Evolutionary conservation across 2,329 filamentous ascomycete species (phyloP), one percentile per base, ranked within the genome.

Genomic region (Escovopsis weberi): DNA sequence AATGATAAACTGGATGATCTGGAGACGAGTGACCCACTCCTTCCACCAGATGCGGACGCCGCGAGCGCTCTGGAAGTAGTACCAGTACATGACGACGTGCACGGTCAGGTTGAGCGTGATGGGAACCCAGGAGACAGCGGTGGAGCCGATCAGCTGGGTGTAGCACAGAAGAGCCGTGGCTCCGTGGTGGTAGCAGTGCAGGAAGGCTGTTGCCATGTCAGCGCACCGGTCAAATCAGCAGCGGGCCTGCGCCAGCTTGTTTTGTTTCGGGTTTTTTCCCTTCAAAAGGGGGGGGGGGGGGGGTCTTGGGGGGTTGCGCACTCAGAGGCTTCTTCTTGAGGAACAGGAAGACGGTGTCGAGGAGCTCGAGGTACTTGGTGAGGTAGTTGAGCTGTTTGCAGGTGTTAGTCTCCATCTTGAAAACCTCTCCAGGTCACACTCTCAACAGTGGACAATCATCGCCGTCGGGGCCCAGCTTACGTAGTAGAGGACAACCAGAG

Each of bases 1-100:
- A 63, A 96, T 89, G 62, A 96, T 76, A 69, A 96, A 96, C 64
- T 96, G 89, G 56, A 85, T 78, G 65, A 96, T 96, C 68, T 96
- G 89, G 59, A 95, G 82, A 59, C 88, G 85, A 55, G 89, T 96
- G 61, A 96, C 93, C 82, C 89, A 96, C 69, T 95, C 86, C 82
- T 96, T 96, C 89, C 89, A 96, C 88, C 88, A 95, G 67, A 95
- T 91, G 58, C 81, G 82, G 64, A 96, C 78, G 53, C 91, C 91
- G 54, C 89, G 87, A 43, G 89, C 88, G 59, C 85, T 89, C 75
- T 96, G 89, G 81, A 96, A 96, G 78, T 96, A 96, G 80, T 96
- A 96, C 88, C 88, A 95, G 81, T 96, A 96, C 89, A 96, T 96
- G 61, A 95, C 84, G 45, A 96, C 89, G 68, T 96, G 89, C 43